phyloP scores from a whole-genome alignment of 176 grass and related monocot genomes.

The Zoysia japonica region DNA sequence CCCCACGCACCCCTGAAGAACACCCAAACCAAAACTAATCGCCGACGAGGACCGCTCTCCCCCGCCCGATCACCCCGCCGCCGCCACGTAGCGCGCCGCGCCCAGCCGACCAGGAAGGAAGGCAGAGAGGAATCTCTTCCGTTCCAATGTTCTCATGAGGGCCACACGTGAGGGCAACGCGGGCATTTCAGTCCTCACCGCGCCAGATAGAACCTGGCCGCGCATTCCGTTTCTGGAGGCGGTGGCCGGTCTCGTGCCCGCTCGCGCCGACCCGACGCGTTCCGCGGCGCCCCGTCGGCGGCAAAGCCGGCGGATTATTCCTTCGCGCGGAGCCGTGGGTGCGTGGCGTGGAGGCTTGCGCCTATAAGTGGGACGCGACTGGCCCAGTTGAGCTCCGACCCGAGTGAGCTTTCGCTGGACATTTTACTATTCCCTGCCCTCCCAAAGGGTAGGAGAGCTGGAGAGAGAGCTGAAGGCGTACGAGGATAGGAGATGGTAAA shows the following conservation, averaged over 20 bases:
- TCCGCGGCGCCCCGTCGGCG: slow-evolving; percentile 25
- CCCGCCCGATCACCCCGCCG: neutral
- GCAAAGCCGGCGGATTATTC: neutral
- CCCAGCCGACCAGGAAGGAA: neutral
- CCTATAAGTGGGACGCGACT: neutral
- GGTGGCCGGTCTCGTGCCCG: neutral
- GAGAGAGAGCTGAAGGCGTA: neutral
- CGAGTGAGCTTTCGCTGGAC: neutral
- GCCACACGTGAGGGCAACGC: neutral
- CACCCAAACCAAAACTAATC: slow-evolving; percentile 4
- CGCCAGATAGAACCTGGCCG: neutral
- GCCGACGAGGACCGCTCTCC: neutral
- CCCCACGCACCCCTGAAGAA: neutral
- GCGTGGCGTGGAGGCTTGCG: neutral
- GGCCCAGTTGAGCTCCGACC: neutral
- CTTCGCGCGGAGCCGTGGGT: neutral
- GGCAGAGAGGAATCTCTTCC: neutral
- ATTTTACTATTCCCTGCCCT: neutral
- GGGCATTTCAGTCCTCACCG: neutral
- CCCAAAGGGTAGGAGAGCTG: neutral
- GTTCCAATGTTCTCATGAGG: neutral
- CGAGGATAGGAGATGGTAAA: neutral
- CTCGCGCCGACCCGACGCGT: slow-evolving; percentile 14
- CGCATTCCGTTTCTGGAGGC: neutral
- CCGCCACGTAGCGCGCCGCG: slow-evolving; percentile 22